phyloP scores from a whole-genome alignment of 441 rosid genomes.

The Isatis lusitanica region DNA sequence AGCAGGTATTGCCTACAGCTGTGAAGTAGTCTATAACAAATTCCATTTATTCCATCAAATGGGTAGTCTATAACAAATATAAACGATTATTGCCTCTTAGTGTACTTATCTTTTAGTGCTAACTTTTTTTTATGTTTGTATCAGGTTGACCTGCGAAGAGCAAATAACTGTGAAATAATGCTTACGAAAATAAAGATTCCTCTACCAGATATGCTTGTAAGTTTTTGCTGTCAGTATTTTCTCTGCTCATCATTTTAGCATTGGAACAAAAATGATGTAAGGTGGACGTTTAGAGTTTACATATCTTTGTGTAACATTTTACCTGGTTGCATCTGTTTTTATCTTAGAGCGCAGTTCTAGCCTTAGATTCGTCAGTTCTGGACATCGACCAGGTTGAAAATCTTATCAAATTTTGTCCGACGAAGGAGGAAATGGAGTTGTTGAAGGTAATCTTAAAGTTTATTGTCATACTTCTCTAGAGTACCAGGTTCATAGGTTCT shows the following conservation, averaged over 20 bases:
- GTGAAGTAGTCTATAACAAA: not conserved
- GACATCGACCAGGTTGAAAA: constrained; percentile 98
- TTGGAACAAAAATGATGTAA: not conserved
- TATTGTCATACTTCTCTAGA: constrained; percentile 21
- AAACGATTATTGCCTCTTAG: not conserved
- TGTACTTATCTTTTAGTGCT: constrained; percentile 7
- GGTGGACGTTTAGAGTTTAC: constrained; percentile 26
- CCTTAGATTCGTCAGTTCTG: constrained; percentile 81
- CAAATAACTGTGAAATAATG: constrained; percentile 98
- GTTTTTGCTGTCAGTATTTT: constrained; percentile 36
- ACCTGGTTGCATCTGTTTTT: constrained; percentile 7
- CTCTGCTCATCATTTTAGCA: constrained; percentile 12
- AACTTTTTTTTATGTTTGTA: constrained; percentile 24
- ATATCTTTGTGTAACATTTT: constrained; percentile 1
- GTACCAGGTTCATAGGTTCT: constrained; percentile 9
- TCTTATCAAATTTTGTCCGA: constrained; percentile 95
- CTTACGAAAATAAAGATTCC: constrained; percentile 94
- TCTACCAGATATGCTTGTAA: constrained; percentile 91
- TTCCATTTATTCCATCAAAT: not conserved
- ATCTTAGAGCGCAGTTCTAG: constrained; percentile 80
- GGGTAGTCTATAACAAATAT: not conserved
- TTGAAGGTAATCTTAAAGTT: constrained; percentile 59
- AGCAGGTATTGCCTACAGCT: constrained; percentile 7
- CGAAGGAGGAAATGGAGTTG: constrained; percentile 91
- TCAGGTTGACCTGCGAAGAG: constrained; percentile 97